Conservation (phyloP, 23 red algal genomes). For the Porphyridium purpureum region DNA sequence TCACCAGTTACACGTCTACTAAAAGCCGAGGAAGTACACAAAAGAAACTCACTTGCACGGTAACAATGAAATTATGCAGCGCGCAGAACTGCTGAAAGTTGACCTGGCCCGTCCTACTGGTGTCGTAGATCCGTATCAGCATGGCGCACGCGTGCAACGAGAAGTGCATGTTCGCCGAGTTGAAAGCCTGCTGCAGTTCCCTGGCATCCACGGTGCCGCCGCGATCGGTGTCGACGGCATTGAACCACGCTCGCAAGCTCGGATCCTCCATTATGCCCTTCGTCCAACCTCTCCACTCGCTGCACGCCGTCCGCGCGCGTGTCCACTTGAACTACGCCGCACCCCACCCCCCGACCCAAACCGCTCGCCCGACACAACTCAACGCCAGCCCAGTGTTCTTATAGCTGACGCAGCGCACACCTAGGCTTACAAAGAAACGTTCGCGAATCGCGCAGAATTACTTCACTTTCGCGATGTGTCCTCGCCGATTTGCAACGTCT, state of each 20-base stretch:
- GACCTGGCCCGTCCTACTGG: background rate
- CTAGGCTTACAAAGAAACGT: too few species aligned
- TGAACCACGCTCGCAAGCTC: background rate
- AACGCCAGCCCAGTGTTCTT: too few species aligned
- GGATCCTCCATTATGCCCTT: too few species aligned
- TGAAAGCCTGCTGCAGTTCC: background rate
- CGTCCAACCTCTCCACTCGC: too few species aligned
- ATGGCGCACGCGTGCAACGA: background rate
- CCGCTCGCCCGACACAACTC: too few species aligned
- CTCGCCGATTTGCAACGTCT: too few species aligned
- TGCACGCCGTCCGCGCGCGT: too few species aligned
- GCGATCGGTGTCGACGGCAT: background rate
- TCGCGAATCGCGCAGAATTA: too few species aligned
- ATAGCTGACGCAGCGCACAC: too few species aligned
- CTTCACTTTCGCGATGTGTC: too few species aligned
- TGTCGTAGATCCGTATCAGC: background rate
- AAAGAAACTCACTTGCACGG: background rate
- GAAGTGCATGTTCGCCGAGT: background rate
- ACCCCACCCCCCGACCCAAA: too few species aligned
- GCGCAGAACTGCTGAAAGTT: background rate
- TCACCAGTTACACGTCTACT: background rate
- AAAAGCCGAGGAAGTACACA: background rate
- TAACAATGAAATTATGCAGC: constrained; percentile 1
- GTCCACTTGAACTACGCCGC: too few species aligned
- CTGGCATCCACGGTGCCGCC: background rate